Evolutionary conservation across 2,329 filamentous ascomycete genomes (phyloP).

Genomic region (Onygena corvina): DNA sequence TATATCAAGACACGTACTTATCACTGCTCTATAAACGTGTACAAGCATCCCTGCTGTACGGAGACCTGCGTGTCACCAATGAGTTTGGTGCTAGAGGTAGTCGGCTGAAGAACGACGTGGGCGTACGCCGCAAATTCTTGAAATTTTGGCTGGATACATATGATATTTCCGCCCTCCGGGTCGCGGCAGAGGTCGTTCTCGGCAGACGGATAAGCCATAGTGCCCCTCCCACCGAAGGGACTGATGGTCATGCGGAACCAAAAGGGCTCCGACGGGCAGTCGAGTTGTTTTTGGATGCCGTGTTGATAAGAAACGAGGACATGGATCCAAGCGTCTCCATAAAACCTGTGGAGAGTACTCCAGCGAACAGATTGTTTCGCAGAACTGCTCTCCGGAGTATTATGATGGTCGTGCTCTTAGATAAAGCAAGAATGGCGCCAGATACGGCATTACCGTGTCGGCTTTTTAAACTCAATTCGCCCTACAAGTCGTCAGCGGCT

Average conservation of each 20-base stretch:
- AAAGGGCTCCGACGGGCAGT: conserved; percentile 33
- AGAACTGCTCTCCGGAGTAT: conserved; percentile 47
- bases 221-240: conserved; percentile 3
- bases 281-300: conserved; percentile 44
- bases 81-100: conserved; percentile 36
- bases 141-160: conserved; percentile 49
- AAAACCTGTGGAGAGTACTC: conserved; percentile 9
- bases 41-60: conserved; percentile 47
- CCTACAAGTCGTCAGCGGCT: conserved; percentile 44
- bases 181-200: conserved; percentile 47
- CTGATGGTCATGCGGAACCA: conserved; percentile 5
- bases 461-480: conserved; percentile 43
- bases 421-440: conserved; percentile 39
- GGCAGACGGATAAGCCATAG: conserved; percentile 36
- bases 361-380: conserved; percentile 39
- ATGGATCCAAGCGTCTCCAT: conserved; percentile 22
- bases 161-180: conserved; percentile 38
- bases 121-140: conserved; percentile 45
- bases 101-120: conserved; percentile 45
- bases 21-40: conserved; percentile 44
- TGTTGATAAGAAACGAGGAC: conserved; percentile 49
- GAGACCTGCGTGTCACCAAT: conserved; percentile 45
- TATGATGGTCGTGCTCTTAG: conserved; percentile 49
- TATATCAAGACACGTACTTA: conserved; percentile 44
- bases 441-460: conserved; percentile 26